Evolutionary conservation across 2,329 filamentous ascomycete species (phyloP), one percentile per base, ranked within the genome.

Genomic region (Colletotrichum australisinense): DNA sequence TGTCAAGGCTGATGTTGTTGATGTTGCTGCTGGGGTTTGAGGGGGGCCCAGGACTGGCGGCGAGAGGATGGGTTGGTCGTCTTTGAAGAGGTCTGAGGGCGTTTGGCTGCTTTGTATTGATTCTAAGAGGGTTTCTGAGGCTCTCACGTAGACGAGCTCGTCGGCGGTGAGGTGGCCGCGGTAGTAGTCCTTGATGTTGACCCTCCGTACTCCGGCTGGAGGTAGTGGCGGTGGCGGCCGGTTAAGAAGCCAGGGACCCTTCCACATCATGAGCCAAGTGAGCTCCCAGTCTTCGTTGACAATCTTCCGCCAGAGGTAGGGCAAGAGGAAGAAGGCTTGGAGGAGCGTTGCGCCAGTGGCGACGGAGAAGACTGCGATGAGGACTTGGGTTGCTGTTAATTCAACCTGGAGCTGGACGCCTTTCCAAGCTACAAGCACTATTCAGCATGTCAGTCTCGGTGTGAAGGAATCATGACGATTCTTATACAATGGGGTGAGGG

Each of bases 401-500:
- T 80, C 74, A 4, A 76, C 58, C 0, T 74, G 67, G 12, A 72
- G 62, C 49, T 79, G 77, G 1, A 84, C 77, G 1, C 82, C 83
- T 63, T 84, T 83, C 83, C 82, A 84, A 1, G 88, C 87, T 58
- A 92, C 86, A 63, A 91, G 89, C 75, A 92, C 81, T 82, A 12
- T 35, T 3, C 0, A 24, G 32, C 16, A 5, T 11, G 66, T 77
- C 35, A 77, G 76, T 63, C 28, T 49, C 19, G 0, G 42, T n/a
- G 3, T 11, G 7, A n/a, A 4, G 19, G 19, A 49, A 22, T 42
- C 14, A 42, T 28, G 8, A 12, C 12, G 16, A 7, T 1, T 8
- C 3, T 7, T 2, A 6, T 14, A 12, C 24, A 26, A 11, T 24
- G 1, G 35, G 19, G 32, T 35, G 5, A 2, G 46, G 1, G 22